Conservation (phyloP, 495 filamentous ascomycete genomes). For the Podospora comata region DNA sequence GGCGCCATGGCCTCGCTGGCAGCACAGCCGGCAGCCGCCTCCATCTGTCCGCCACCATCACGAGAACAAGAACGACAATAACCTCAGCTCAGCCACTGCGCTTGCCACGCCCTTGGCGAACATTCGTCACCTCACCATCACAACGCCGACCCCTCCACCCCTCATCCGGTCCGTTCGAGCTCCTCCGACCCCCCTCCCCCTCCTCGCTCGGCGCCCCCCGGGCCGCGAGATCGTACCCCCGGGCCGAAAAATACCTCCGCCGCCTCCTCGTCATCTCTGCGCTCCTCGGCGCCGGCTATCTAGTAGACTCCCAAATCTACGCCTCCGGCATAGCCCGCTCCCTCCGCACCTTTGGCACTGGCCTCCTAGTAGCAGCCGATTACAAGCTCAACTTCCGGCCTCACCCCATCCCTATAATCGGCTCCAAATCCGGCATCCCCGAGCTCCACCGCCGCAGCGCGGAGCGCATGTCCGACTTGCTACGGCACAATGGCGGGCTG, state of each 20-base stretch:
- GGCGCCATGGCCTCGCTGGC: conserved; percentile 15
- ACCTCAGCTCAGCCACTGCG: neutral
- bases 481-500: conserved; percentile 82
- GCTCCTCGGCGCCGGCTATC: conserved; percentile 57
- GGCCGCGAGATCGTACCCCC: conserved; percentile 62
- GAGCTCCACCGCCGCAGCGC: conserved; percentile 80
- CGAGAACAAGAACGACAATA: neutral
- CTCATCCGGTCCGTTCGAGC: conserved; percentile 50
- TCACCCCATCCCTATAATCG: conserved; percentile 52
- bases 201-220: conserved; percentile 70
- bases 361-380: conserved; percentile 79
- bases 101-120: neutral
- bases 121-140: too few relatives aligned
- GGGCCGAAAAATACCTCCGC: conserved; percentile 69
- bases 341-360: conserved; percentile 73
- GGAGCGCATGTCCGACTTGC: conserved; percentile 71
- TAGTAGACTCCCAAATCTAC: conserved; percentile 69
- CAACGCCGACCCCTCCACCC: conserved; percentile 13
- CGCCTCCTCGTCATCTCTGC: conserved; percentile 64
- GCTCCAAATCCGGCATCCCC: conserved; percentile 60
- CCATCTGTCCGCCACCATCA: neutral
- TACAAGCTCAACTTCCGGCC: conserved; percentile 96
- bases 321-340: conserved; percentile 75
- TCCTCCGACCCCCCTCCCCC: conserved; percentile 78
- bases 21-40: conserved; percentile 2